A percentile compares a stretch with the other conserved stretches of the same genome.
These are phyloP conservation scores for Termitomyces sp. DNA, from an alignment of 768 basidiomycete genomes.

Conservation along the genomic window DNA sequence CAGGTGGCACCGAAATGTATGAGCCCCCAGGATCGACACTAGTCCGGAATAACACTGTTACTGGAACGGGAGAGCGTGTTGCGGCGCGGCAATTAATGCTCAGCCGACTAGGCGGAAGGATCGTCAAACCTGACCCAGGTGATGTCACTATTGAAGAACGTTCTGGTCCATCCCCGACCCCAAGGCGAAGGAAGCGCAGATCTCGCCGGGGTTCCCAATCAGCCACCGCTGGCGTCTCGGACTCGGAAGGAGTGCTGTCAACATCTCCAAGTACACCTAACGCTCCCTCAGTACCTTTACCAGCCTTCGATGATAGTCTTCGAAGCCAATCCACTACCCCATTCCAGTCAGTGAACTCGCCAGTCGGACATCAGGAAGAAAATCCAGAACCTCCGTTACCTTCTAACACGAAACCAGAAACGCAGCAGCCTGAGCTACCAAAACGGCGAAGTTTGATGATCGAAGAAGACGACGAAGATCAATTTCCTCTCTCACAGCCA, in stretches of 20 bases:
- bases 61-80: conserved; percentile 67
- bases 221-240: conserved; percentile 46
- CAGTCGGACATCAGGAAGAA: conserved; percentile 25
- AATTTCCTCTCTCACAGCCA: conserved; percentile 35
- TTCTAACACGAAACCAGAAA: conserved; percentile 17
- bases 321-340: conserved; percentile 40
- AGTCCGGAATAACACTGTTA: conserved; percentile 78
- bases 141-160: conserved; percentile 58
- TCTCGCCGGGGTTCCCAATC: conserved; percentile 42
- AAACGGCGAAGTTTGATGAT: conserved; percentile 61
- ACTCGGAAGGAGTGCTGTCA: conserved; percentile 38
- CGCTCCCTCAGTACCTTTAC: conserved; percentile 47
- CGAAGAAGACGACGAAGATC: conserved; percentile 64
- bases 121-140: conserved; percentile 56
- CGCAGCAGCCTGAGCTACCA: conserved; percentile 33
- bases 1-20: conserved; percentile 64
- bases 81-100: conserved; percentile 69
- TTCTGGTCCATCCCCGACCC: conserved; percentile 38
- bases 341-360: conserved; percentile 30
- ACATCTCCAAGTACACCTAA: conserved; percentile 59
- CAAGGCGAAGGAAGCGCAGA: conserved; percentile 53
- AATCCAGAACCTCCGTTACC: conserved; percentile 17
- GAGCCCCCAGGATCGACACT: conserved; percentile 47
- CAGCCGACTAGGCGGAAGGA: conserved; percentile 52
- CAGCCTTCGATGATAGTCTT: conserved; percentile 32